phyloP scores from a whole-genome alignment of 106 monocot species.

The Phalaenopsis aphrodite region DNA sequence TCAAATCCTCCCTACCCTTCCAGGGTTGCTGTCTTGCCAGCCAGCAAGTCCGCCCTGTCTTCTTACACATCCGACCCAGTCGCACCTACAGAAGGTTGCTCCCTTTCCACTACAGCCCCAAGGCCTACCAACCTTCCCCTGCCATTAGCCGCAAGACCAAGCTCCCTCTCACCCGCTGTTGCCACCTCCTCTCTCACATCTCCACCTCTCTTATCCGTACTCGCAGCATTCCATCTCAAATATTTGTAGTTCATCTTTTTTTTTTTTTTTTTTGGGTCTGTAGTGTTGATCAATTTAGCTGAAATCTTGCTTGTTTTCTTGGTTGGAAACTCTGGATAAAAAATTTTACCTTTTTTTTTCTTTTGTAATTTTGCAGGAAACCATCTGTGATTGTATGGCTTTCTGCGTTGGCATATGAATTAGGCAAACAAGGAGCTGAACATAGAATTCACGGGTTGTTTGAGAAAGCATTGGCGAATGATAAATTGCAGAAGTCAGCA shows the following conservation, averaged over 20 bases:
- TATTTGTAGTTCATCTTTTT: not conserved
- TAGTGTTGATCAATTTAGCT: not conserved
- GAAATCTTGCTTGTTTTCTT: not conserved
- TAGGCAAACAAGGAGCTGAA: conserved; percentile 39
- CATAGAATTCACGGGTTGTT: conserved; percentile 83
- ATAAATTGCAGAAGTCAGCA: conserved; percentile 76
- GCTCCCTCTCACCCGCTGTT: too few relatives aligned
- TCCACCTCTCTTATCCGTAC: not conserved
- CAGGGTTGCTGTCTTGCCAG: too few relatives aligned
- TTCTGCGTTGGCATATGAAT: conserved; percentile 72
- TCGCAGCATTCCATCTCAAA: not conserved
- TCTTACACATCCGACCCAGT: too few relatives aligned
- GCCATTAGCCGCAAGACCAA: too few relatives aligned
- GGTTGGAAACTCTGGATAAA: not conserved
- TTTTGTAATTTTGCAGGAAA: conserved; percentile 28
- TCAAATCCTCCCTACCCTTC: too few relatives aligned
- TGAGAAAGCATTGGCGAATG: conserved; percentile 72
- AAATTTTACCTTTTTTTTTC: not conserved
- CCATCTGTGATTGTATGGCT: conserved; percentile 65
- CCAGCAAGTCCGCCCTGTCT: too few relatives aligned
- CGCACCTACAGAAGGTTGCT: too few relatives aligned
- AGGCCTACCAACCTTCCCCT: too few relatives aligned
- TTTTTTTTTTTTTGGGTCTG: too few relatives aligned
- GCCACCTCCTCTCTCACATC: too few relatives aligned
- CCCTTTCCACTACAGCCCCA: too few relatives aligned